These are phyloP conservation scores for Williopsis jadinii DNA, from an alignment of 1,139 yeast species.

Conservation along the genomic window DNA sequence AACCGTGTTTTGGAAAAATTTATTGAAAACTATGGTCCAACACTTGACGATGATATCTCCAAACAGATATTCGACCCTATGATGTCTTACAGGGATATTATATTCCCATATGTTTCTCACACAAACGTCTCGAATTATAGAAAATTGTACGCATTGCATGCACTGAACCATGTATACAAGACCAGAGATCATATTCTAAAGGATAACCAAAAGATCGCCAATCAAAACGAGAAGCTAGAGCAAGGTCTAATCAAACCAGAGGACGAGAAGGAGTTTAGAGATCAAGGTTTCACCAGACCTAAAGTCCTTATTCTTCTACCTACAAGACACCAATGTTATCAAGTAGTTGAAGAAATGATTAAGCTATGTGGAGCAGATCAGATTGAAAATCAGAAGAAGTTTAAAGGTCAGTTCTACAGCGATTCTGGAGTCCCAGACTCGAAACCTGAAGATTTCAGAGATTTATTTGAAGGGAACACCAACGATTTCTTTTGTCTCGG, in stretches of 20 bases:
- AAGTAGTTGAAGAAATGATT: slow-evolving; percentile 58
- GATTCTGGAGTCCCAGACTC: slow-evolving; percentile 40
- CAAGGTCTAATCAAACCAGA: slow-evolving; percentile 30
- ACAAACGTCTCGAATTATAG: slow-evolving; percentile 43
- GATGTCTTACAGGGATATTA: slow-evolving; percentile 66
- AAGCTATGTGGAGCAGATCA: slow-evolving; percentile 63
- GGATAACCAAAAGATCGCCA: slow-evolving; percentile 55
- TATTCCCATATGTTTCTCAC: slow-evolving; percentile 49
- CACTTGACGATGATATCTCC: slow-evolving; percentile 12
- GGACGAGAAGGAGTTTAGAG: slow-evolving; percentile 61
- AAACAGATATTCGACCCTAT: slow-evolving; percentile 49
- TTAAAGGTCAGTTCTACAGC: slow-evolving; percentile 60
- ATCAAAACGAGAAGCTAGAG: slow-evolving; percentile 37
- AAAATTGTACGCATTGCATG: slow-evolving; percentile 62
- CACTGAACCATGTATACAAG: slow-evolving; percentile 75
- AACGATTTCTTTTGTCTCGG: slow-evolving; percentile 92
- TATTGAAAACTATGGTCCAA: slow-evolving; percentile 18
- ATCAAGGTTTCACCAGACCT: slow-evolving; percentile 95
- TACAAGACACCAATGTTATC: slow-evolving; percentile 72
- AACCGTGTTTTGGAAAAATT: slow-evolving; percentile 23
- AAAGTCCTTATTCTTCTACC: slow-evolving; percentile 80
- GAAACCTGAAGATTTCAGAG: slow-evolving; percentile 80
- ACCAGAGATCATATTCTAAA: slow-evolving; percentile 78
- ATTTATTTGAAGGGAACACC: slow-evolving; percentile 79
- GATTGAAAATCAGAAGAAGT: slow-evolving; percentile 74